Conservation (phyloP, 331 rosid species). For the Quercus phellos region DNA sequence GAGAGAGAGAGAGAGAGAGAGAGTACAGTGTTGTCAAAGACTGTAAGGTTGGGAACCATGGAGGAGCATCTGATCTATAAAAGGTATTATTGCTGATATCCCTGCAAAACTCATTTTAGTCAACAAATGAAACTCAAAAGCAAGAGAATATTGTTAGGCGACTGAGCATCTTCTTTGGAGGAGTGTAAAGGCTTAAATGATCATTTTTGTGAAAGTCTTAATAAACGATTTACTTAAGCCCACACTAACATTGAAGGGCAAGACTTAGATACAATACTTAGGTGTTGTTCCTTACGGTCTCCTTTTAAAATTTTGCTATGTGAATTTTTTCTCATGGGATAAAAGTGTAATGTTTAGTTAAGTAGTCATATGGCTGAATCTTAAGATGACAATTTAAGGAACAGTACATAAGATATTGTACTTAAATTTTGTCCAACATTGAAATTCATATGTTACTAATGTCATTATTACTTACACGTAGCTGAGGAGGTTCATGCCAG, state of each 20-base stretch:
- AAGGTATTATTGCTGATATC: conserved; percentile 67
- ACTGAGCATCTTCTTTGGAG: neutral
- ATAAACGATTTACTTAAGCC: neutral
- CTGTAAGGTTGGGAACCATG: conserved; percentile 38
- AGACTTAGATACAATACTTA: no score
- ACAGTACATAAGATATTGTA: no score
- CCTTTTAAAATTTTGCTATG: no score
- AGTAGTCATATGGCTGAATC: no score
- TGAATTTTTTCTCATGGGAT: no score
- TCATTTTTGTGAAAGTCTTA: neutral
- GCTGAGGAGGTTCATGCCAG: conserved; percentile 37
- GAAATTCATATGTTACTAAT: neutral
- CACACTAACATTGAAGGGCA: no score
- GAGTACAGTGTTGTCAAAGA: conserved; percentile 58
- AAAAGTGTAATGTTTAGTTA: no score
- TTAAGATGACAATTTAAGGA: no score
- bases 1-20: neutral
- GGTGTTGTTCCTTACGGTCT: no score
- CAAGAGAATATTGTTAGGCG: neutral
- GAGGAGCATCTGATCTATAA: conserved; percentile 40
- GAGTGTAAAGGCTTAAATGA: neutral
- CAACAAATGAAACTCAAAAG: neutral
- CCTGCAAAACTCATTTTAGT: conserved; percentile 34
- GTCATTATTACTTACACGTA: conserved; percentile 48
- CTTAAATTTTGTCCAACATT: no score